phyloP scores from a whole-genome alignment of 805 yeast genomes.

The Alloascoidea hylecoeti region DNA sequence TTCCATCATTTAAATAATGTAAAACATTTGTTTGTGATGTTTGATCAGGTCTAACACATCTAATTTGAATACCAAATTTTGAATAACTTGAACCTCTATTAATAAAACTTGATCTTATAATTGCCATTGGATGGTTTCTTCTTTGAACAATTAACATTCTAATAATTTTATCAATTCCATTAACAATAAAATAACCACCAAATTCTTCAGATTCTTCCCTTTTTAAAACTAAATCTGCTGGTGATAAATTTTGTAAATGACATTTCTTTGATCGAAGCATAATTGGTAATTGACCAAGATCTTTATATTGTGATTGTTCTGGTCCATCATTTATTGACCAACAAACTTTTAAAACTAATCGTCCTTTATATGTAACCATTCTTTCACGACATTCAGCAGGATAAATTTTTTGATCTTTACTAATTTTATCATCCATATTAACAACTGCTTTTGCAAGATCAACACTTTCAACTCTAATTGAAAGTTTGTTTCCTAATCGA shows the following conservation, averaged over 20 bases:
- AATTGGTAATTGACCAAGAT: conserved; percentile 82
- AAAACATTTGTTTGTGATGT: conserved; percentile 96
- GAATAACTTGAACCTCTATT: conserved; percentile 90
- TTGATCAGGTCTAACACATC: conserved; percentile 93
- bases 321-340: conserved; percentile 88
- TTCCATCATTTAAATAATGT: conserved; percentile 92
- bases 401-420: conserved; percentile 61
- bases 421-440: conserved; percentile 52
- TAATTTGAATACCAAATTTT: conserved; percentile 82
- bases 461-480: conserved; percentile 76
- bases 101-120: conserved; percentile 85
- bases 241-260: conserved; percentile 74
- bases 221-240: conserved; percentile 59
- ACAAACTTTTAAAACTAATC: conserved; percentile 60
- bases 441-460: conserved; percentile 82
- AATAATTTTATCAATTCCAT: conserved; percentile 92
- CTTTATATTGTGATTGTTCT: conserved; percentile 66
- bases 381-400: conserved; percentile 91
- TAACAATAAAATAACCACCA: conserved; percentile 93
- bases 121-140: conserved; percentile 96
- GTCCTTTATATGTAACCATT: conserved; percentile 67
- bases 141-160: conserved; percentile 98
- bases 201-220: conserved; percentile 91
- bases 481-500: conserved; percentile 72
- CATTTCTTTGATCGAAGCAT: conserved; percentile 90